Percentiles rank a stretch among this genome's conserved stretches.
Evolutionary conservation across 1,284 basidiomycete species (phyloP).

Genomic region (Lignosus rhinocerotis): DNA sequence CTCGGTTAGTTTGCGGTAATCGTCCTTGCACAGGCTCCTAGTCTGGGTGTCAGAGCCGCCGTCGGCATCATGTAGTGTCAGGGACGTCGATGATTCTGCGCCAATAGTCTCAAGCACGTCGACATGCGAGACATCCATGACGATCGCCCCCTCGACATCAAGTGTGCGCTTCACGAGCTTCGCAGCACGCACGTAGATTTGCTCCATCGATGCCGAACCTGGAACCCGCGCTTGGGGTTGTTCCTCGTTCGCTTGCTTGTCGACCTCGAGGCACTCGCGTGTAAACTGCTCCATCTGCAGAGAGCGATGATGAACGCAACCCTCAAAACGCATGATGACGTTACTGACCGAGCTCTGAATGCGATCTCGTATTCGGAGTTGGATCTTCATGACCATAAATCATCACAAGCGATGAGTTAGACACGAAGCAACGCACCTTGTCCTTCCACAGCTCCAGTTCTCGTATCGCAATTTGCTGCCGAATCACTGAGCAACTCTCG

Average conservation of each 20-base stretch:
- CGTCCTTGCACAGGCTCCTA: slow-evolving; percentile 59
- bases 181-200: slow-evolving; percentile 85
- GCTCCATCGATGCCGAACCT: slow-evolving; percentile 67
- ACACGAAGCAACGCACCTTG: slow-evolving; percentile 52
- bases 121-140: slow-evolving; percentile 91
- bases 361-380: slow-evolving; percentile 85
- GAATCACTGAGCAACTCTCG: background rate
- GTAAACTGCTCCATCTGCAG: slow-evolving; percentile 88
- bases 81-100: slow-evolving; percentile 64
- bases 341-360: slow-evolving; percentile 81
- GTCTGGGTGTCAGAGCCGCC: slow-evolving; percentile 43
- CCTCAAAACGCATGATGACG: slow-evolving; percentile 36
- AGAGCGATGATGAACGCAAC: background rate
- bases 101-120: slow-evolving; percentile 81
- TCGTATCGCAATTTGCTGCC: slow-evolving; percentile 84
- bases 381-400: slow-evolving; percentile 55
- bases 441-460: slow-evolving; percentile 96
- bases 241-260: slow-evolving; percentile 53
- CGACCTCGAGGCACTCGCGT: slow-evolving; percentile 91
- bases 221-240: slow-evolving; percentile 28
- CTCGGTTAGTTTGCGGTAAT: slow-evolving; percentile 71
- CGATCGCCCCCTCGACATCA: slow-evolving; percentile 88
- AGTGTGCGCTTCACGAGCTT: slow-evolving; percentile 87
- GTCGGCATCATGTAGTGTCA: slow-evolving; percentile 56
- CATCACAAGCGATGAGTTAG: background rate